These are phyloP conservation scores for Phytophthora pseudosyringae DNA, from an alignment of 352 stramenopile genomes.

Conservation along the genomic window DNA sequence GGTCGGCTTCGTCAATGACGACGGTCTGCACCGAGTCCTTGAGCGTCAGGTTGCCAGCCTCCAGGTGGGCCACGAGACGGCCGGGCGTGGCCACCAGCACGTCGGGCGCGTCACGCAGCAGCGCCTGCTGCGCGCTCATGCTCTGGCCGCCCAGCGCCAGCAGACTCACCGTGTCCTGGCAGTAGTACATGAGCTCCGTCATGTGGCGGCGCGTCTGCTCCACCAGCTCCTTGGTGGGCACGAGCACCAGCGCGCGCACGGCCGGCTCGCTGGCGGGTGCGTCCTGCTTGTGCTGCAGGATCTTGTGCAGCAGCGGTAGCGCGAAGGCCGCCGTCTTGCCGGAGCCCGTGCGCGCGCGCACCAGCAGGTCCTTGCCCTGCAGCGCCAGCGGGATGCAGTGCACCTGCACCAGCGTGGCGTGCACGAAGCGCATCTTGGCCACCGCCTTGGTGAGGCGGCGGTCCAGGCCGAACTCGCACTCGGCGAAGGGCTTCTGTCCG, in stretches of 20 bases:
- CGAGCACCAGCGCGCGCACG: constrained; percentile 93
- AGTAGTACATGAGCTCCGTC: constrained; percentile 97
- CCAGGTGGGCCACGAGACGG: constrained; percentile 92
- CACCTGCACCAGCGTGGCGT: constrained; percentile 95
- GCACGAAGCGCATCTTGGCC: constrained; percentile 93
- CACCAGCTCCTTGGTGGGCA: constrained; percentile 97
- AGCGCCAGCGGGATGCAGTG: constrained; percentile 94
- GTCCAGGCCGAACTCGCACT: constrained; percentile 92
- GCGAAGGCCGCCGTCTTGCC: constrained; percentile 96
- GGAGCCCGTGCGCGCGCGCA: constrained; percentile 92
- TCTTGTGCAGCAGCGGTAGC: constrained; percentile 93
- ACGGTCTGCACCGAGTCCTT: constrained; percentile 95
- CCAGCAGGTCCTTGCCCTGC: constrained; percentile 94
- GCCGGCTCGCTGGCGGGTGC: constrained; percentile 42
- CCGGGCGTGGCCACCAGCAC: constrained; percentile 95
- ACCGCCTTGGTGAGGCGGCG: constrained; percentile 92
- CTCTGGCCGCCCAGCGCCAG: constrained; percentile 91
- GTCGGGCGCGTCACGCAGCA: constrained; percentile 89
- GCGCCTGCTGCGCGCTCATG: constrained; percentile 89
- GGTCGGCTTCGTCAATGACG: constrained; percentile 98
- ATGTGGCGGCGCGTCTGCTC: constrained; percentile 94
- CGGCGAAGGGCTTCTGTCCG: constrained; percentile 76
- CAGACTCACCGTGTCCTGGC: constrained; percentile 93
- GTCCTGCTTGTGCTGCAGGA: constrained; percentile 86
- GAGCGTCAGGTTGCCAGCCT: constrained; percentile 79